These are phyloP conservation scores for Neurospora hispaniola DNA, from an alignment of 495 filamentous ascomycete genomes.

Conservation along the genomic window DNA sequence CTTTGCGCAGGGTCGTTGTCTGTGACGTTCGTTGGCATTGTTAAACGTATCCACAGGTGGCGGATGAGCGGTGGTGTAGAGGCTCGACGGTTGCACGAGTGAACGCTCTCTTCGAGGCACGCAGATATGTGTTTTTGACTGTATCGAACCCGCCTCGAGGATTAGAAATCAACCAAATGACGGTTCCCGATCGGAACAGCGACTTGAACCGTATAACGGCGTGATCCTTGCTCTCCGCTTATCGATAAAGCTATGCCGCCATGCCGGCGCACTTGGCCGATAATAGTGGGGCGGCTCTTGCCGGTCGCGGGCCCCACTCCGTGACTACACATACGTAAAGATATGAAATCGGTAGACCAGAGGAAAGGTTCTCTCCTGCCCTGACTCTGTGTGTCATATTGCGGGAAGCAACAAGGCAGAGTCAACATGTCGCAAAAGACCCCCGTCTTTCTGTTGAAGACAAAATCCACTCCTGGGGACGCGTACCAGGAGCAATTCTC, in stretches of 20 bases:
- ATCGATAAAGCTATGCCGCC: neutral
- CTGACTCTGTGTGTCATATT: neutral
- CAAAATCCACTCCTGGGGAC: constrained; percentile 66
- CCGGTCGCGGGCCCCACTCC: neutral
- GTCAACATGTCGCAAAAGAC: constrained; percentile 19
- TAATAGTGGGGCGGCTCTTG: neutral
- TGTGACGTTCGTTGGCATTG: neutral
- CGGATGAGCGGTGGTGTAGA: neutral
- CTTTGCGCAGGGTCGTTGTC: neutral
- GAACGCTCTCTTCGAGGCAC: neutral
- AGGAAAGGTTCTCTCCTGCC: neutral
- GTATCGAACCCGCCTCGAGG: neutral
- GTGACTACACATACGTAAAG: neutral
- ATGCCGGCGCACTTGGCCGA: neutral
- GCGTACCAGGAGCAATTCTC: constrained; percentile 70
- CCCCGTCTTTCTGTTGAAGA: constrained; percentile 78
- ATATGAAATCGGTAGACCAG: neutral
- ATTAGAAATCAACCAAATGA: neutral
- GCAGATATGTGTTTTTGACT: neutral
- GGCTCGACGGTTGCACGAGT: neutral
- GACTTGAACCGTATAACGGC: neutral
- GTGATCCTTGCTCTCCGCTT: neutral
- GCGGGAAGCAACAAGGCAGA: neutral
- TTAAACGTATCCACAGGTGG: neutral
- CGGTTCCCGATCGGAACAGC: neutral